Evolutionary conservation across 306 rosid genomes (phyloP).

Genomic region (Urtica urens): DNA sequence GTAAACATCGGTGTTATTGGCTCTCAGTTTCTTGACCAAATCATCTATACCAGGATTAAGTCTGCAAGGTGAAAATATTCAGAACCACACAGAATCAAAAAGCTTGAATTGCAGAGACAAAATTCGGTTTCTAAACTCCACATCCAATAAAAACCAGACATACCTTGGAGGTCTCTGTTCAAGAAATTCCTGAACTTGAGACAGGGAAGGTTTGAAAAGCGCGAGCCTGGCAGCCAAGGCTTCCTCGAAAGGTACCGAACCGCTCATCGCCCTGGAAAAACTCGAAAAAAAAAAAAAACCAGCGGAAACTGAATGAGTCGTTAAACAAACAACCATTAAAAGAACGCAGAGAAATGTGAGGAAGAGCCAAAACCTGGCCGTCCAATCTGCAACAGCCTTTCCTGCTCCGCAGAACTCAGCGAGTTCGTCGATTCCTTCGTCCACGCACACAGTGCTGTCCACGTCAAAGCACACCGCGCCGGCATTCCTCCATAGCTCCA

Average conservation of each 20-base stretch:
- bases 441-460: slow-evolving; percentile 65
- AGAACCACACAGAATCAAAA: neutral
- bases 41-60: slow-evolving; percentile 82
- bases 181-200: slow-evolving; percentile 77
- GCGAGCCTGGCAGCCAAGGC: slow-evolving; percentile 91
- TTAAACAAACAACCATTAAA: too few species aligned
- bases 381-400: slow-evolving; percentile 91
- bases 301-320: too few species aligned
- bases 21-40: slow-evolving; percentile 62
- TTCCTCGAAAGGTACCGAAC: slow-evolving; percentile 89
- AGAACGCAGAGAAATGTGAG: slow-evolving; percentile 1
- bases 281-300: slow-evolving; percentile 14
- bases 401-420: slow-evolving; percentile 97
- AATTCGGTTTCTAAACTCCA: neutral
- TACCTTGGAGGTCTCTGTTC: slow-evolving; percentile 70
- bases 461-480: slow-evolving; percentile 36
- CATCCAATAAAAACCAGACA: too few species aligned
- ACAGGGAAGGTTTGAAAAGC: slow-evolving; percentile 68
- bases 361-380: slow-evolving; percentile 49
- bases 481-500: slow-evolving; percentile 22
- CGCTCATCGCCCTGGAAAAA: slow-evolving; percentile 80
- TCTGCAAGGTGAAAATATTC: slow-evolving; percentile 35
- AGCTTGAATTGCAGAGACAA: neutral
- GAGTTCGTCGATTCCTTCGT: slow-evolving; percentile 91
- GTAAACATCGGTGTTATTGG: slow-evolving; percentile 39